Conservation (phyloP, 1,139 yeast genomes). For the Trichomonascaceae sp. region DNA sequence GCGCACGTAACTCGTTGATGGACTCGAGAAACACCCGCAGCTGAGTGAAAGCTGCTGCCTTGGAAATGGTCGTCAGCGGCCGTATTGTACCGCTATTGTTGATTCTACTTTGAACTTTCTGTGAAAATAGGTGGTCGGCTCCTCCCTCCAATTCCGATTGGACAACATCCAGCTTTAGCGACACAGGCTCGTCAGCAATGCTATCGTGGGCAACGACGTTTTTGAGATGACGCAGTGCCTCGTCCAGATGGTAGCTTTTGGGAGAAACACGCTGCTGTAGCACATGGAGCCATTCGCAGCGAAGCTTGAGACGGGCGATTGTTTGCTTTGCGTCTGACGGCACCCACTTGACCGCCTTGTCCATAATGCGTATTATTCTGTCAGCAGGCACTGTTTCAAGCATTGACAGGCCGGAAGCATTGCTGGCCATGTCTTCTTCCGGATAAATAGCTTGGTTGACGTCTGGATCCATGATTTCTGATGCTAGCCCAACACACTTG, state of each 20-base stretch:
- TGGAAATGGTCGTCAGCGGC: constrained; percentile 11
- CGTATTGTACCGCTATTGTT: constrained; percentile 20
- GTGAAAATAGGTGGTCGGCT: constrained; percentile 10
- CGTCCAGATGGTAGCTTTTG: constrained; percentile 11
- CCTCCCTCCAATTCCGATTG: constrained; percentile 1
- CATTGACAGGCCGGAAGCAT: constrained; percentile 13
- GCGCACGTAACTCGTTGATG: constrained; percentile 11
- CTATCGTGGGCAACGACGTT: constrained; percentile 1
- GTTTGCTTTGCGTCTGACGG: neutral
- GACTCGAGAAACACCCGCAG: constrained; percentile 12
- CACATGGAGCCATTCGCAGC: constrained; percentile 12
- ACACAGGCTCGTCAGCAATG: neutral
- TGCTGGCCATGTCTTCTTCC: constrained; percentile 22
- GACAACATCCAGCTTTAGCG: neutral
- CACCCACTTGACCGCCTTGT: constrained; percentile 13
- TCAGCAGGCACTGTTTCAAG: constrained; percentile 13
- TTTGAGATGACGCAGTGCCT: constrained; percentile 6
- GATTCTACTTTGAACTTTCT: constrained; percentile 20
- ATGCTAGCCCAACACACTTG: constrained; percentile 15
- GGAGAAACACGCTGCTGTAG: constrained; percentile 12
- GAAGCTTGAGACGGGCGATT: constrained; percentile 10
- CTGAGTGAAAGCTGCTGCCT: constrained; percentile 13
- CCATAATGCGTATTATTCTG: constrained; percentile 12
- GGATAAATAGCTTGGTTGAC: constrained; percentile 13
- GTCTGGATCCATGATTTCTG: constrained; percentile 9